phyloP scores from a whole-genome alignment of 1,284 basidiomycete genomes.

The Cyathus pygmaeus region DNA sequence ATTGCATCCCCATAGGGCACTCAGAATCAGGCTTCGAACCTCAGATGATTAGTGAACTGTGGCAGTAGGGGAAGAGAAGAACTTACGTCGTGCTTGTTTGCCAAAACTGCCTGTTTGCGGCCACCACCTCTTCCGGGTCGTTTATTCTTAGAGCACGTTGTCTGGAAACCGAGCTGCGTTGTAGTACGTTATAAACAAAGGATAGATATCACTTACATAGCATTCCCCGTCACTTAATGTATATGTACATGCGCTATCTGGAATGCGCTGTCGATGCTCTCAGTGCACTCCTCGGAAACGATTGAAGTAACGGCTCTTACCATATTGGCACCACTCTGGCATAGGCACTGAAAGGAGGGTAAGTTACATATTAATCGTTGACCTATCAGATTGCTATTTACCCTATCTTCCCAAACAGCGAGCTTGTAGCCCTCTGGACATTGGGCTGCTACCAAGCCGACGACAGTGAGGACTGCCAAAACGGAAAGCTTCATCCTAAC shows the following conservation, averaged over 20 bases:
- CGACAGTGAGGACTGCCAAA: not conserved
- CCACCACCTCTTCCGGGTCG: not conserved
- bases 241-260: conserved; percentile 4
- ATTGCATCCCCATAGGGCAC: conserved; percentile 13
- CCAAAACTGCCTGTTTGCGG: not conserved
- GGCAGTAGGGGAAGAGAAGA: too few species aligned
- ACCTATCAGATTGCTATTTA: too few species aligned
- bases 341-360: not conserved
- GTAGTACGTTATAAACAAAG: not conserved
- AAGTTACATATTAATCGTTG: not conserved
- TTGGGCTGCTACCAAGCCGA: not conserved
- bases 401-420: too few species aligned
- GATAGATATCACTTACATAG: not conserved
- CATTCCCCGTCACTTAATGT: not conserved
- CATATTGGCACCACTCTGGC: not conserved
- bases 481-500: not conserved
- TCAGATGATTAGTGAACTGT: too few species aligned
- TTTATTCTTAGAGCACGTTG: not conserved
- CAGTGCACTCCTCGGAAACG: not conserved
- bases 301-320: not conserved
- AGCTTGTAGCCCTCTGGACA: not conserved
- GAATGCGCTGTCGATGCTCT: not conserved
- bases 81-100: not conserved
- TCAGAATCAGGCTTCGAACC: not conserved
- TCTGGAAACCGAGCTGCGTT: not conserved